Base-by-base conservation (phyloP, 495 filamentous ascomycete genomes). In the Xylaria nigripes region DNA sequence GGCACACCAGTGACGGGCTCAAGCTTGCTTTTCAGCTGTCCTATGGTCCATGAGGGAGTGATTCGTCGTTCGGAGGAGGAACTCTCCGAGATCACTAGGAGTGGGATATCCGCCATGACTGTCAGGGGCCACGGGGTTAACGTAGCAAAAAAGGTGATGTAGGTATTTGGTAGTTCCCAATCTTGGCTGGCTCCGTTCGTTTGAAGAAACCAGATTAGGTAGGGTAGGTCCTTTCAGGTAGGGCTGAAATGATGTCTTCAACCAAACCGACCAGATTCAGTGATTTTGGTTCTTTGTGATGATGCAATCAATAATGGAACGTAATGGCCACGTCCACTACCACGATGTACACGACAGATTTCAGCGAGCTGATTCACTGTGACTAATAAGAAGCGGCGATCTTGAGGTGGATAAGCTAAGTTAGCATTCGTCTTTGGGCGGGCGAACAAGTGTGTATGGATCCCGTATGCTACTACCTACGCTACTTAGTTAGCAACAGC, bases 1-100 rank as follows among this genome's bases (percentile, higher is more conserved):
- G 93, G 90, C 16, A 98, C 81, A 48, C 93, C 93, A 2, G 93
- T 98, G 72, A 98, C 82, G 55, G 91, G 86, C 66, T 96, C 91
- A 41, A 98, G 81, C 71, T 95, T 95, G 21, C 75, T 70, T 70
- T 95, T 97, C 51, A 96, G 77, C 62, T 90, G 85, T 27, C 80
- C 69, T 61, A 98, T 86, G 54, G 85, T 86, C 93, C 94, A 98
- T 61, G 91, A 87, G 2, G 92, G 91, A 8, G 87, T 90, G 67
- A 97, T 81, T 59, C 93, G 86, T 46, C 92, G 86, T 65, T 98
- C 93, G 30, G 88, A 87, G 25, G 76, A 76, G 18, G 82, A 72
- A 64, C 85, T 83, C 38, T 89, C 80, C 43, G 89, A 90, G 51
- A 81, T 84, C 68, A 98, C 85, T 55, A 85, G 78, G 62, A 97